A percentile compares a stretch with the other conserved stretches of the same genome.
These are phyloP conservation scores for Poronia punctata DNA, from an alignment of 495 filamentous ascomycete genomes.

Conservation along the genomic window DNA sequence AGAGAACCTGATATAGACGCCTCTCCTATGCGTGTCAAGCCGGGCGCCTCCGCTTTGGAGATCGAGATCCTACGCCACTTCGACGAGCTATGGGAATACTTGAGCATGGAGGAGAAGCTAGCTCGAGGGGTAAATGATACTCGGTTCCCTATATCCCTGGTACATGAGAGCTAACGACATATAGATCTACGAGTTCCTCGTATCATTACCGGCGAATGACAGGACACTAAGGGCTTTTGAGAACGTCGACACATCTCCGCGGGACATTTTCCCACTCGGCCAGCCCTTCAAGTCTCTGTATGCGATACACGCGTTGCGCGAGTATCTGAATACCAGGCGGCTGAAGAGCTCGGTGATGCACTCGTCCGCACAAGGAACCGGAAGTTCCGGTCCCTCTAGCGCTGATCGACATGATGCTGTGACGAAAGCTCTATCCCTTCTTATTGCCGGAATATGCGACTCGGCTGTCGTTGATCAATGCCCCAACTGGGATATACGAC, in stretches of 20 bases:
- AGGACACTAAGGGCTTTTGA: conserved; percentile 53
- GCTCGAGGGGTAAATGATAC: conserved; percentile 51
- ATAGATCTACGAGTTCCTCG: conserved; percentile 67
- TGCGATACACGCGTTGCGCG: conserved; percentile 56
- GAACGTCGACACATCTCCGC: conserved; percentile 43
- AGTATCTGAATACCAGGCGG: conserved; percentile 31
- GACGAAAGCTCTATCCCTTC: conserved; percentile 34
- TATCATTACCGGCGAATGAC: conserved; percentile 63
- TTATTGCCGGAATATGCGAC: conserved; percentile 41
- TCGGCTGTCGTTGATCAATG: conserved; percentile 31
- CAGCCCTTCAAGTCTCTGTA: conserved; percentile 72
- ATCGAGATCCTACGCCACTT: conserved; percentile 78
- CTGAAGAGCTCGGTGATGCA: conserved; percentile 25
- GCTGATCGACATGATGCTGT: conserved; percentile 21
- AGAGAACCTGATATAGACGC: conserved; percentile 30
- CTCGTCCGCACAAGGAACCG: conserved; percentile 30
- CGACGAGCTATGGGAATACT: conserved; percentile 72
- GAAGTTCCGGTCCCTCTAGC: conserved; percentile 10
- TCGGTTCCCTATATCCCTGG: background rate
- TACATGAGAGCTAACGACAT: conserved; percentile 20
- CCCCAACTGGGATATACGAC: conserved; percentile 29
- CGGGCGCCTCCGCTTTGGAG: conserved; percentile 52
- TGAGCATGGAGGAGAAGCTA: conserved; percentile 66
- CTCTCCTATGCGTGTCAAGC: conserved; percentile 25
- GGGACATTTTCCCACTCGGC: conserved; percentile 57